Conservation (phyloP, 73 alveolate species). For the Tetrahymena malaccensis region DNA sequence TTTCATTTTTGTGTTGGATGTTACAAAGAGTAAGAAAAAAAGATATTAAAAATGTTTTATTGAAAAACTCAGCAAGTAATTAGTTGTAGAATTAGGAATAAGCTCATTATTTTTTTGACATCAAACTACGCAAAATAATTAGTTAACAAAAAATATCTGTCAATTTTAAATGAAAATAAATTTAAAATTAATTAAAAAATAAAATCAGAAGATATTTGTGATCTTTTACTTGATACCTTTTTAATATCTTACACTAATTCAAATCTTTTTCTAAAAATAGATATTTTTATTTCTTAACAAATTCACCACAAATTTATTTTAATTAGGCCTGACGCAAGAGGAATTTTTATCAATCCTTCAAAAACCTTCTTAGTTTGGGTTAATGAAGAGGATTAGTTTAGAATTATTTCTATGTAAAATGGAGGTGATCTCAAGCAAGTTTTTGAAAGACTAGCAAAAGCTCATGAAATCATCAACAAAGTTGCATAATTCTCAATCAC, state of each 20-base stretch:
- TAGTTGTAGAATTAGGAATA: neutral
- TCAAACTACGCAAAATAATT: neutral
- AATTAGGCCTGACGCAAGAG: constrained; percentile 42
- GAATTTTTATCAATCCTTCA: constrained; percentile 19
- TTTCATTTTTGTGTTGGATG: neutral
- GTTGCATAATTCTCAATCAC: neutral
- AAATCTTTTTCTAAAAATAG: neutral
- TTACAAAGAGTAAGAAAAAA: too few relatives aligned
- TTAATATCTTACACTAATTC: neutral
- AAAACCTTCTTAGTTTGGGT: constrained; percentile 40
- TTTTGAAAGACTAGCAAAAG: constrained; percentile 5
- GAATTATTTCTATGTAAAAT: constrained; percentile 17
- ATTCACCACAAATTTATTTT: neutral
- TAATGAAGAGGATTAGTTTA: constrained; percentile 34
- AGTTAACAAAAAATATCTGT: neutral
- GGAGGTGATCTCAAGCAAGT: constrained; percentile 4
- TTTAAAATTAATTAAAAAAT: too few relatives aligned
- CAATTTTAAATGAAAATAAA: neutral
- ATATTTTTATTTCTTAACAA: neutral
- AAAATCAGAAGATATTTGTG: neutral
- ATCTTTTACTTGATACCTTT: neutral
- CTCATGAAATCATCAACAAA: neutral
- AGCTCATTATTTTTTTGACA: neutral
- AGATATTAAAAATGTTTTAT: too few relatives aligned
- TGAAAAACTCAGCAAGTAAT: neutral